These are phyloP conservation scores for Udeniomyces megalosporus DNA, from an alignment of 768 basidiomycete species.

Conservation along the genomic window DNA sequence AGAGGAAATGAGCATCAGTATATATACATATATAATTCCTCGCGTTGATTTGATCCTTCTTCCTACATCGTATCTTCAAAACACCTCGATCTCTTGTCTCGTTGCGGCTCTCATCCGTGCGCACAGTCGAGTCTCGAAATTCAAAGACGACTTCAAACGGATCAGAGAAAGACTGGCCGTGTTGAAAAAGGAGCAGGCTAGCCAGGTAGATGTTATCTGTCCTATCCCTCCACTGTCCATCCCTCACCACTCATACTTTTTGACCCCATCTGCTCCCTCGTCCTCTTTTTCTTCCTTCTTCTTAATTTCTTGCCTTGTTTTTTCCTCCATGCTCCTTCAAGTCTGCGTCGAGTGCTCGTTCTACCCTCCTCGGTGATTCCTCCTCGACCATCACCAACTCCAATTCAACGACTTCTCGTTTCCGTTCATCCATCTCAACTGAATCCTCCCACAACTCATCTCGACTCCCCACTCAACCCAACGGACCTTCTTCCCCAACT, in stretches of 20 bases:
- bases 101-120: not conserved
- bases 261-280: no score
- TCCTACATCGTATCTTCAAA: not conserved
- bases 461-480: conserved; percentile 15
- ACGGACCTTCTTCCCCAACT: conserved; percentile 32
- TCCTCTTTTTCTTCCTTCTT: conserved; percentile 16
- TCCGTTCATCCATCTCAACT: conserved; percentile 11
- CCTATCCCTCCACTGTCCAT: no score
- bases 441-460: not conserved
- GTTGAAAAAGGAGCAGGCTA: conserved; percentile 37
- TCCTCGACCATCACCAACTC: conserved; percentile 45
- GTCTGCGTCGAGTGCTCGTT: conserved; percentile 45
- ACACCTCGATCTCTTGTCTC: not conserved
- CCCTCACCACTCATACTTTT: no score
- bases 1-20: no score
- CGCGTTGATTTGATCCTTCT: not conserved
- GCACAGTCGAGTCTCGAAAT: conserved; percentile 75
- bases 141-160: conserved; percentile 70
- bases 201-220: no score
- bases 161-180: conserved; percentile 67
- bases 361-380: conserved; percentile 47
- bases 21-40: no score
- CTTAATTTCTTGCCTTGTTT: not conserved
- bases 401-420: conserved; percentile 41
- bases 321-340: conserved; percentile 23